Conservation (phyloP, 192 early-diverging fungal genomes). For the Coemansia sp. region DNA sequence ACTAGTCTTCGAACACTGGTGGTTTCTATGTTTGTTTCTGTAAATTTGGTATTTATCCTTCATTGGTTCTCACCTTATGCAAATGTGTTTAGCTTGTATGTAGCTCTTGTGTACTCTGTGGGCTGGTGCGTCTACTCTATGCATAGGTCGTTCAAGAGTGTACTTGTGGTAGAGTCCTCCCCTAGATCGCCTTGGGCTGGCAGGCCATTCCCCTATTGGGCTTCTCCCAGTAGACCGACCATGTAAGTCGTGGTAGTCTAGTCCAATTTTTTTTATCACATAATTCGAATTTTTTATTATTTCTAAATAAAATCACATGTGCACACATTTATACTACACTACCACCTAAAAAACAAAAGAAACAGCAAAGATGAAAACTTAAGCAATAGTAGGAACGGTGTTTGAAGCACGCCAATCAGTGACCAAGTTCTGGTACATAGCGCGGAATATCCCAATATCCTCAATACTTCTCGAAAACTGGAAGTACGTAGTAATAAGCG, state of each 20-base stretch:
- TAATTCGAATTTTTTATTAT: neutral
- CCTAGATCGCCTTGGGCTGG: too few relatives aligned
- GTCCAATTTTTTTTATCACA: neutral
- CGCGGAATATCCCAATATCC: conserved; percentile 80
- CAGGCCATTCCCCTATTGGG: too few relatives aligned
- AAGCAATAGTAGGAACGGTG: neutral
- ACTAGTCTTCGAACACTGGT: neutral
- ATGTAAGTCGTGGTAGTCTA: neutral
- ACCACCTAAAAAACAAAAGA: neutral
- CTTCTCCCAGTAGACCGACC: neutral
- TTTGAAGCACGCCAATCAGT: conserved; percentile 47
- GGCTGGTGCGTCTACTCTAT: neutral
- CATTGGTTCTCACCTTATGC: neutral
- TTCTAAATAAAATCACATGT: neutral
- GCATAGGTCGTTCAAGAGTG: neutral
- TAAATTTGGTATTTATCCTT: neutral
- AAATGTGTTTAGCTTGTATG: neutral
- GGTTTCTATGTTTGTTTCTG: neutral
- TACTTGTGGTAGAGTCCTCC: neutral
- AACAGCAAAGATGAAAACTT: neutral
- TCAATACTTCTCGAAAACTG: conserved; percentile 85
- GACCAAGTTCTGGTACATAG: conserved; percentile 65
- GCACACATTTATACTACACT: neutral
- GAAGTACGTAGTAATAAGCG: conserved; percentile 88
- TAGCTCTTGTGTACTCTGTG: neutral